Evolutionary conservation across 257 asterid genomes (phyloP).

Genomic region (Solanum sejunctum): DNA sequence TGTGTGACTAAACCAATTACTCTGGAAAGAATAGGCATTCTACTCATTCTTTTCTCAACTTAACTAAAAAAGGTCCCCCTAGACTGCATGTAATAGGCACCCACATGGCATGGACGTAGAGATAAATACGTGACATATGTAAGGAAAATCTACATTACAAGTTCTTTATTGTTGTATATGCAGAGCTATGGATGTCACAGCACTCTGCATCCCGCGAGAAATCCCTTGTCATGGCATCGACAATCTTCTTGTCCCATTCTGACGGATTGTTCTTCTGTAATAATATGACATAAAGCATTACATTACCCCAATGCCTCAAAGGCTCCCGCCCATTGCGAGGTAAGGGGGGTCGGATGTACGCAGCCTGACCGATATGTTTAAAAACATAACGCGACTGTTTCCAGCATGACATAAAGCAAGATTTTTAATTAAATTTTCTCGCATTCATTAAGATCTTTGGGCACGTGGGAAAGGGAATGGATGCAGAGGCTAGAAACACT

Average conservation of each 20-base stretch:
- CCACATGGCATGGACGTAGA: not conserved
- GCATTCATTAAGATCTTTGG: not conserved
- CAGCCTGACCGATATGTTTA: no score
- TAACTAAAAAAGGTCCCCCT: not conserved
- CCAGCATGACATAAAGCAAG: not conserved
- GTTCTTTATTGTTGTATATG: conserved; percentile 35
- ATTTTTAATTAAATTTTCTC: not conserved
- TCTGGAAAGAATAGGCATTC: not conserved
- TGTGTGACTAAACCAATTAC: not conserved
- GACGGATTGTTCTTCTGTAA: conserved; percentile 45
- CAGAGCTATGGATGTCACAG: conserved; percentile 43
- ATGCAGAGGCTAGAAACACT: not conserved
- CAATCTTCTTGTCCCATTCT: conserved; percentile 40
- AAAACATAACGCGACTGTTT: no score
- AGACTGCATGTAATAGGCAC: not conserved
- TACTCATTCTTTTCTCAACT: not conserved
- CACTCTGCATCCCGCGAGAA: conserved; percentile 72
- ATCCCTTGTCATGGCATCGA: conserved; percentile 50
- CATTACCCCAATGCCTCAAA: no score
- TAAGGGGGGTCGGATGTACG: no score
- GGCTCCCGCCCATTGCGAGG: no score
- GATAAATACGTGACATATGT: not conserved
- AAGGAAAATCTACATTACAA: conserved; percentile 8
- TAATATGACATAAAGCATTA: not conserved
- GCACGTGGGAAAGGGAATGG: not conserved